Conservation (phyloP, 441 rosid species). For the Hypseocharis bilobata region DNA sequence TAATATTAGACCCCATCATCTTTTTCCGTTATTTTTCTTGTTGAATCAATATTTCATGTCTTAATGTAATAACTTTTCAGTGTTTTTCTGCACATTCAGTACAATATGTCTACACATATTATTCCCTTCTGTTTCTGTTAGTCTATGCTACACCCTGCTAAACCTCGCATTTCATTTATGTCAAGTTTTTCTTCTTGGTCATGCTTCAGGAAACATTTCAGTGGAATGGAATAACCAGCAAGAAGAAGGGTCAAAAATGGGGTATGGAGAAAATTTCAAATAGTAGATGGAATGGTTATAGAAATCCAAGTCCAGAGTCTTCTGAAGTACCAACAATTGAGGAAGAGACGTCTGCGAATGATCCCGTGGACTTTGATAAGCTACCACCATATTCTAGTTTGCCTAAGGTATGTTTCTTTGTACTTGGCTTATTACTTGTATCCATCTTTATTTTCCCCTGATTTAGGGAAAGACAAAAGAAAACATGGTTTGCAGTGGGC, state of each 20-base stretch:
- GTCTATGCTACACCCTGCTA: neutral
- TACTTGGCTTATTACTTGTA: conserved; percentile 7
- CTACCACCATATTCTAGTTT: conserved; percentile 52
- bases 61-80: too few relatives aligned
- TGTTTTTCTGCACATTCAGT: too few relatives aligned
- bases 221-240: conserved; percentile 82
- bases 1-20: conserved; percentile 8
- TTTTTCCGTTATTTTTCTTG: too few relatives aligned
- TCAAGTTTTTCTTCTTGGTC: conserved; percentile 15
- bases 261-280: conserved; percentile 56
- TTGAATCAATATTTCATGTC: too few relatives aligned
- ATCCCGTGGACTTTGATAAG: conserved; percentile 46
- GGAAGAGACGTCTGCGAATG: conserved; percentile 26
- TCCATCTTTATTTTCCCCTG: neutral
- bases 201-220: conserved; percentile 42
- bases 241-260: conserved; percentile 91
- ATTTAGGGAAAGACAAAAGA: too few relatives aligned
- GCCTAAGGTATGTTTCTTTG: conserved; percentile 50
- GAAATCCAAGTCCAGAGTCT: conserved; percentile 34
- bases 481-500: neutral
- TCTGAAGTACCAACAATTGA: conserved; percentile 29
- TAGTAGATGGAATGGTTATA: conserved; percentile 34
- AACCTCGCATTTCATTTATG: conserved; percentile 5
- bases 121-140: neutral
- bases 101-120: too few relatives aligned